Evolutionary conservation across 2,329 filamentous ascomycete genomes (phyloP).

Genomic region (Scytalidium sp.): DNA sequence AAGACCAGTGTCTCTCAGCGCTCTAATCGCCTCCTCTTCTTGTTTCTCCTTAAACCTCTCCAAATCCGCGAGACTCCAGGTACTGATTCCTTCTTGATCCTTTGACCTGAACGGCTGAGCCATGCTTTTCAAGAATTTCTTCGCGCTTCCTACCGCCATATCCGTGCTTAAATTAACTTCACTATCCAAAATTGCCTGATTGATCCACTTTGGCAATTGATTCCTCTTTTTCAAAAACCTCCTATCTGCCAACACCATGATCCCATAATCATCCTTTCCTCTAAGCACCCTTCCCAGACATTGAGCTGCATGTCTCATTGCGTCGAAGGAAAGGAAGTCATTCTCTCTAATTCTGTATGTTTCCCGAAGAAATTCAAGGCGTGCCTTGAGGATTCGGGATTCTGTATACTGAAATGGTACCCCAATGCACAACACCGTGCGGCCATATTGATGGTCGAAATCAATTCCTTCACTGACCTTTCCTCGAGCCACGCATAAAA

Average conservation of each 20-base stretch:
- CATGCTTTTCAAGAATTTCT: slow-evolving; percentile 88
- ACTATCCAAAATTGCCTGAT: slow-evolving; percentile 77
- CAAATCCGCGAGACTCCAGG: slow-evolving; percentile 81
- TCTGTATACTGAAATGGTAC: slow-evolving; percentile 99
- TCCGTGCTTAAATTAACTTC: slow-evolving; percentile 92
- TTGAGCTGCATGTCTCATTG: slow-evolving; percentile 98
- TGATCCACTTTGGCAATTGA: slow-evolving; percentile 97
- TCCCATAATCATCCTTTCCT: slow-evolving; percentile 98
- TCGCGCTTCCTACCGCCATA: slow-evolving; percentile 86
- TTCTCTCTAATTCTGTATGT: slow-evolving; percentile 96
- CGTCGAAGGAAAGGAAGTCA: slow-evolving; percentile 97
- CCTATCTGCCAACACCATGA: slow-evolving; percentile 96
- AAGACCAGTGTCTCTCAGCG: slow-evolving; percentile 45
- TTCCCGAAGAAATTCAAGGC: slow-evolving; percentile 93
- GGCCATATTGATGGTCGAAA: slow-evolving; percentile 98
- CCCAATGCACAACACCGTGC: slow-evolving; percentile 92
- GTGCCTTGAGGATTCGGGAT: slow-evolving; percentile 91
- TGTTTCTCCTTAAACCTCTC: slow-evolving; percentile 73
- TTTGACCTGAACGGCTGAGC: slow-evolving; percentile 80
- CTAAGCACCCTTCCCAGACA: slow-evolving; percentile 91
- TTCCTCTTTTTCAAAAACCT: slow-evolving; percentile 87
- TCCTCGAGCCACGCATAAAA: slow-evolving; percentile 92
- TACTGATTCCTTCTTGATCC: slow-evolving; percentile 89
- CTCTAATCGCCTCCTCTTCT: slow-evolving; percentile 64
- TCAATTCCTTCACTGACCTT: slow-evolving; percentile 98